A percentile compares a stretch with the other conserved stretches of the same genome.
These are phyloP conservation scores for Elongisporangium senticosum DNA, from an alignment of 352 stramenopile genomes.

Conservation along the genomic window DNA sequence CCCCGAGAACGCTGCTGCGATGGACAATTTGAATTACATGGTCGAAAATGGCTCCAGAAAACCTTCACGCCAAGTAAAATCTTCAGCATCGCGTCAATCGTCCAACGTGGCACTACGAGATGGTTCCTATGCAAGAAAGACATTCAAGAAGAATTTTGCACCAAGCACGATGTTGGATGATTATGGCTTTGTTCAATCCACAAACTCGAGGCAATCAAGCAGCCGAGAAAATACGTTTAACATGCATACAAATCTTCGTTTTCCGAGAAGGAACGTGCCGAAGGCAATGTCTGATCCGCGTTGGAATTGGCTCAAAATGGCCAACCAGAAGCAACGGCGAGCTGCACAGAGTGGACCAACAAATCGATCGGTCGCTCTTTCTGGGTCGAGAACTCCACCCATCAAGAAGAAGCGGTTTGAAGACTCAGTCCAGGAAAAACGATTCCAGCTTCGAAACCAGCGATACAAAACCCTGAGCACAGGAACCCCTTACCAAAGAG, in stretches of 20 bases:
- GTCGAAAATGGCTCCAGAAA: not conserved
- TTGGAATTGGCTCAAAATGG: conserved; percentile 41
- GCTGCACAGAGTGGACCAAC: conserved; percentile 1
- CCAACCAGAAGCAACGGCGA: conserved; percentile 23
- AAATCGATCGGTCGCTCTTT: conserved; percentile 2
- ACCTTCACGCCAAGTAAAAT: too few species aligned
- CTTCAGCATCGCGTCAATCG: not conserved
- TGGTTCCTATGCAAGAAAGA: not conserved
- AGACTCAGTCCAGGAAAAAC: conserved; percentile 36
- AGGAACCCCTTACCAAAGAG: conserved; percentile 1
- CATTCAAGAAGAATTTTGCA: conserved; percentile 1
- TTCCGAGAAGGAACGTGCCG: conserved; percentile 24
- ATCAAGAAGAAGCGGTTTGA: conserved; percentile 15
- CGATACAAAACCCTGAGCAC: conserved; percentile 16
- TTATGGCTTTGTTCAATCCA: conserved; percentile 14
- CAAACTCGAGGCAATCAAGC: conserved; percentile 1
- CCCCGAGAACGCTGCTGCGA: not conserved
- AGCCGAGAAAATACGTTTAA: conserved; percentile 5
- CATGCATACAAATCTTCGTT: conserved; percentile 26
- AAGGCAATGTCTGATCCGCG: conserved; percentile 33
- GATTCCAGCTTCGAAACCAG: conserved; percentile 50
- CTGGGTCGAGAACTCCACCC: not conserved
- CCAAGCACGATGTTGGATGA: conserved; percentile 31
- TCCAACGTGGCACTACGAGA: not conserved
- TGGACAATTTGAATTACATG: not conserved